A percentile compares a stretch with the other conserved stretches of the same genome.
Evolutionary conservation across 2,329 filamentous ascomycete genomes (phyloP).

Genomic region (Sporothrix sp.): DNA sequence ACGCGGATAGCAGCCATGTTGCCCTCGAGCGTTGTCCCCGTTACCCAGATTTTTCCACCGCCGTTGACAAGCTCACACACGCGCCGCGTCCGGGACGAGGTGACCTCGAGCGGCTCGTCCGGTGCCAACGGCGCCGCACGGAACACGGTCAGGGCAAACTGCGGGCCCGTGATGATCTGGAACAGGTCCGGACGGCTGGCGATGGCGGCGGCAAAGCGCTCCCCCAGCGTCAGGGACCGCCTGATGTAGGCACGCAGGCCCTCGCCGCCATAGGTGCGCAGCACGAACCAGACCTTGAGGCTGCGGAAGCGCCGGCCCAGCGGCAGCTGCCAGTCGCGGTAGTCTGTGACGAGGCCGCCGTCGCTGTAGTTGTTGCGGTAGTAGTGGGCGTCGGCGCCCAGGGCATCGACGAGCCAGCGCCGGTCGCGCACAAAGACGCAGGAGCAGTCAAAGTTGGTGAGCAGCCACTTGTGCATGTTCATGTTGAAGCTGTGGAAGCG

Average conservation of each 20-base stretch:
- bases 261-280: constrained; percentile 63
- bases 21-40: constrained; percentile 62
- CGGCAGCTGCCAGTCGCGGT: constrained; percentile 95
- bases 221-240: constrained; percentile 57
- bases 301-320: constrained; percentile 80
- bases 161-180: constrained; percentile 60
- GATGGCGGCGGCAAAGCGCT: constrained; percentile 57
- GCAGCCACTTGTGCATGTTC: constrained; percentile 97
- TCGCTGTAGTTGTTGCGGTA: constrained; percentile 67
- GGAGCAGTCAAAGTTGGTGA: constrained; percentile 84
- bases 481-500: constrained; percentile 82
- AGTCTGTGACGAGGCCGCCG: constrained; percentile 79
- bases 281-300: constrained; percentile 91
- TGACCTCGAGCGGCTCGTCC: constrained; percentile 20
- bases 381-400: constrained; percentile 62
- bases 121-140: constrained; percentile 40
- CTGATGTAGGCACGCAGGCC: constrained; percentile 67
- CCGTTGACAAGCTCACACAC: constrained; percentile 68
- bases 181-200: constrained; percentile 48
- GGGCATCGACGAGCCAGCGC: constrained; percentile 64
- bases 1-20: constrained; percentile 66
- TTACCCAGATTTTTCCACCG: constrained; percentile 72
- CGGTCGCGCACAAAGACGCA: constrained; percentile 71
- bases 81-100: constrained; percentile 54
- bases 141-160: constrained; percentile 72